Conservation (phyloP, 495 filamentous ascomycete species). For the Trichoderma parareesei region DNA sequence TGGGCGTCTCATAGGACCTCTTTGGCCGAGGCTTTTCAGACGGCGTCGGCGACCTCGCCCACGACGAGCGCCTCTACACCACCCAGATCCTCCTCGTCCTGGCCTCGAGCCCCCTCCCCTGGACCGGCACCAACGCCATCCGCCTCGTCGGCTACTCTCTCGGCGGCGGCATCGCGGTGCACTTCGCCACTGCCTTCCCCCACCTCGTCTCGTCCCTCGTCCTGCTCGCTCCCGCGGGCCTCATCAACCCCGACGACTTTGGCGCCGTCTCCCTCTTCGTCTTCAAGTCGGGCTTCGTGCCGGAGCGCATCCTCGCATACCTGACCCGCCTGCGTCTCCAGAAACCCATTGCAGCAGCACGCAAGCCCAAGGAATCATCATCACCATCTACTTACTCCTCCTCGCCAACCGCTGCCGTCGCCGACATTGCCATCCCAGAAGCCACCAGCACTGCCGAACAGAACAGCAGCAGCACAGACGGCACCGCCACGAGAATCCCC, state of each 20-base stretch:
- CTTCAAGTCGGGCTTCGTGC: constrained; percentile 47
- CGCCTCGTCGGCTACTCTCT: constrained; percentile 76
- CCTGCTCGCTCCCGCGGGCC: constrained; percentile 67
- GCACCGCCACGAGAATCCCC: constrained; percentile 14
- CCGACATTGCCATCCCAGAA: constrained; percentile 22
- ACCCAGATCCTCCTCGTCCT: constrained; percentile 67
- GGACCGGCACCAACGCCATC: constrained; percentile 56
- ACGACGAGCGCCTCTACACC: constrained; percentile 67
- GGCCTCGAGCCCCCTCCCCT: constrained; percentile 58
- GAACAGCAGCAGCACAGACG: constrained; percentile 7
- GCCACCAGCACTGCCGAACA: constrained; percentile 15
- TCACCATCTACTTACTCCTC: too few species aligned
- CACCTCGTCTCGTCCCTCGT: constrained; percentile 56
- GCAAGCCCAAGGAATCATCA: constrained; percentile 14
- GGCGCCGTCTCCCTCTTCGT: constrained; percentile 50
- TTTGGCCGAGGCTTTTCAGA: constrained; percentile 77
- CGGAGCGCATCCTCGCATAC: constrained; percentile 28
- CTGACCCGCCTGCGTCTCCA: constrained; percentile 30
- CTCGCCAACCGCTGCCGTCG: constrained; percentile 14
- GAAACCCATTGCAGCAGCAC: constrained; percentile 27
- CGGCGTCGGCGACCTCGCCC: constrained; percentile 54
- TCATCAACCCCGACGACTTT: constrained; percentile 59
- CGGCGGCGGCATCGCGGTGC: constrained; percentile 67
- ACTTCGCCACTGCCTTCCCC: constrained; percentile 68
- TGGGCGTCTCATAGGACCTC: constrained; percentile 37